phyloP scores from a whole-genome alignment of 306 rosid genomes.

The Morella rubra region DNA sequence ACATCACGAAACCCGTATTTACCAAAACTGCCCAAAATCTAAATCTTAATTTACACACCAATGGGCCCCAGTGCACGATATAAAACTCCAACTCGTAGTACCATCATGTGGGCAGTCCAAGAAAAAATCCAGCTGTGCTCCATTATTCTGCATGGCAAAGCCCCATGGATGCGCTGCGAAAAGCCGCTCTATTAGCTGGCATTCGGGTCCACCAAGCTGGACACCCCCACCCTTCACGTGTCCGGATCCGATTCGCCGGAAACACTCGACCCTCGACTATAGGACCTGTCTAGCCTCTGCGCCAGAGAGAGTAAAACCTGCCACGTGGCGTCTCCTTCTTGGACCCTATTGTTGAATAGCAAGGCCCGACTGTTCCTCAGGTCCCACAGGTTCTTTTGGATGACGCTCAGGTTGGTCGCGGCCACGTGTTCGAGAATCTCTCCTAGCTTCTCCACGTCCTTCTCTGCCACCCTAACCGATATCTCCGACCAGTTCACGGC shows the following conservation, averaged over 20 bases:
- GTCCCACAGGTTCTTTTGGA: slow-evolving; percentile 74
- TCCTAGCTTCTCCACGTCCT: slow-evolving; percentile 62
- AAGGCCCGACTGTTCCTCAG: slow-evolving; percentile 54
- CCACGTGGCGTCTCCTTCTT: slow-evolving; percentile 97
- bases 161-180: slow-evolving; percentile 8
- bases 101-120: slow-evolving; percentile 6
- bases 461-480: slow-evolving; percentile 76
- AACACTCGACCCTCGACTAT: slow-evolving; percentile 38
- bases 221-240: slow-evolving; percentile 26
- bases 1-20: no score
- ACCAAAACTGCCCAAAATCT: neutral
- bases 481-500: slow-evolving; percentile 77
- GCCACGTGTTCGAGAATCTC: slow-evolving; percentile 72
- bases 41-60: no score
- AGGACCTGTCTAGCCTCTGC: slow-evolving; percentile 52
- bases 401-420: slow-evolving; percentile 58
- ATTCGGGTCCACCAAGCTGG: neutral
- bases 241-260: slow-evolving; percentile 32
- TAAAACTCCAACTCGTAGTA: neutral
- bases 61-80: neutral
- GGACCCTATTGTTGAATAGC: slow-evolving; percentile 44
- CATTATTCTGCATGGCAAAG: slow-evolving; percentile 5
- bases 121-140: slow-evolving; percentile 50
- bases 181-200: slow-evolving; percentile 8
- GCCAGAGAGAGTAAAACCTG: slow-evolving; percentile 49